Evolutionary conservation across 2,329 filamentous ascomycete genomes (phyloP).

Genomic region (Pseudogymnoascus sp.): DNA sequence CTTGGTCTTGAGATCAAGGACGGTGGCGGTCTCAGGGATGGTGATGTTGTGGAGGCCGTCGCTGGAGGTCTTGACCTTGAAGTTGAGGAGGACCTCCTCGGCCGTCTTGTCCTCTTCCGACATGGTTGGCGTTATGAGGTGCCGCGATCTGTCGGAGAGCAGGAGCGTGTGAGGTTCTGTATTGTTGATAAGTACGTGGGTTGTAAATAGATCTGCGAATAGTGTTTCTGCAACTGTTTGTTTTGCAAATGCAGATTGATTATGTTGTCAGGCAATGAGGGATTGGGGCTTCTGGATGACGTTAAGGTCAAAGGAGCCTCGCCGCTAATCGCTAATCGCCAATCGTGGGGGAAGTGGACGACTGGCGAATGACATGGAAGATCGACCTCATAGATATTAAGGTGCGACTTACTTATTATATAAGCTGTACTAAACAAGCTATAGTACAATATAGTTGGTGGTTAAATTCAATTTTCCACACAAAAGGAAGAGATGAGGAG

Average conservation of each 20-base stretch:
- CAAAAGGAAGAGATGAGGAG: neutral
- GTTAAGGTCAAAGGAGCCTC: neutral
- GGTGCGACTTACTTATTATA: neutral
- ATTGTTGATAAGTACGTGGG: neutral
- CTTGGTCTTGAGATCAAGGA: conserved; percentile 83
- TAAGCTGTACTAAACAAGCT: neutral
- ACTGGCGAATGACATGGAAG: neutral
- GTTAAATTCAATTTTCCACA: neutral
- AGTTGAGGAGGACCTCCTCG: conserved; percentile 71
- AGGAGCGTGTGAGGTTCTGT: neutral
- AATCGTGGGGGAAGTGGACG: neutral
- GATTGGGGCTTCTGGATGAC: neutral
- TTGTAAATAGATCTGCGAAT: neutral
- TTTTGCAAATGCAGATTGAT: neutral
- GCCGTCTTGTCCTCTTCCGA: conserved; percentile 52
- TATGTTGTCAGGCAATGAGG: neutral
- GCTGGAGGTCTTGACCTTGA: conserved; percentile 96
- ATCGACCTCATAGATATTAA: neutral
- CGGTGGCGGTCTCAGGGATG: conserved; percentile 64
- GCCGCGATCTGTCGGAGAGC: neutral
- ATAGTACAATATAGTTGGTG: neutral
- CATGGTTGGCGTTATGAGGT: conserved; percentile 35
- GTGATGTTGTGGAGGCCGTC: conserved; percentile 80
- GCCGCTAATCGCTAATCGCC: neutral
- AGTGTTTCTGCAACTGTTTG: neutral